Conservation (phyloP, 2,329 filamentous ascomycete genomes). For the Exophiala sideris region DNA sequence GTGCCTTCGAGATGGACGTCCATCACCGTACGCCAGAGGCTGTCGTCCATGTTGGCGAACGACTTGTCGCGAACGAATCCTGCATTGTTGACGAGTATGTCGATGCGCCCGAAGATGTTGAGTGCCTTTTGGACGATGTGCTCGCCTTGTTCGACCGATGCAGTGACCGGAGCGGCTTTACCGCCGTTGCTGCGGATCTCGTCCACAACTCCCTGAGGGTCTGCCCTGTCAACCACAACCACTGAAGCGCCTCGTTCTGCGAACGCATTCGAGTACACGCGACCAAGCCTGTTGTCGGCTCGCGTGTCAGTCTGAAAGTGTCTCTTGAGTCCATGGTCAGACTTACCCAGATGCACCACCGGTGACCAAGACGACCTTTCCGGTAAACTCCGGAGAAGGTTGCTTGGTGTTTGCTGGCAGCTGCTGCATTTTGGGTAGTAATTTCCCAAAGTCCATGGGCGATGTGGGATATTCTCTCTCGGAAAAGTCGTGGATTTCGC, state of each 20-base stretch:
- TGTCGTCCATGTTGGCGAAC: constrained; percentile 95
- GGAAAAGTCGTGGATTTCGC: constrained; percentile 80
- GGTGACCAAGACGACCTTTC: constrained; percentile 11
- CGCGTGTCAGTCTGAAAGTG: not conserved
- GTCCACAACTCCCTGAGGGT: constrained; percentile 82
- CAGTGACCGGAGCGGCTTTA: constrained; percentile 85
- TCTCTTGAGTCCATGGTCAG: not conserved
- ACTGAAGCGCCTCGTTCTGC: constrained; percentile 77
- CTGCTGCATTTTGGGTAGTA: constrained; percentile 79
- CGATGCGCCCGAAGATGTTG: constrained; percentile 85
- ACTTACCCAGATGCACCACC: constrained; percentile 15
- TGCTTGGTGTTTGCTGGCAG: constrained; percentile 64
- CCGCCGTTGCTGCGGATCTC: constrained; percentile 89
- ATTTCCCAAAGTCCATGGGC: constrained; percentile 77
- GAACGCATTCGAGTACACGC: constrained; percentile 82
- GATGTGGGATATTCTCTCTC: constrained; percentile 76
- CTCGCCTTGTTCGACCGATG: constrained; percentile 88
- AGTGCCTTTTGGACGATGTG: constrained; percentile 85
- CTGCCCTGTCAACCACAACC: constrained; percentile 87
- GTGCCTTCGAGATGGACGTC: constrained; percentile 90
- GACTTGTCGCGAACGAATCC: constrained; percentile 97
- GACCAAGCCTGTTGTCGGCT: constrained; percentile 79
- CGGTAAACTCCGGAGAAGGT: constrained; percentile 47
- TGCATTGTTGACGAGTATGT: constrained; percentile 95
- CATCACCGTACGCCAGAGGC: constrained; percentile 84